Percentiles rank a stretch among this genome's conserved stretches.
phyloP scores from a whole-genome alignment of 495 filamentous ascomycete genomes.

The Staphylotrichum tortipilum region DNA sequence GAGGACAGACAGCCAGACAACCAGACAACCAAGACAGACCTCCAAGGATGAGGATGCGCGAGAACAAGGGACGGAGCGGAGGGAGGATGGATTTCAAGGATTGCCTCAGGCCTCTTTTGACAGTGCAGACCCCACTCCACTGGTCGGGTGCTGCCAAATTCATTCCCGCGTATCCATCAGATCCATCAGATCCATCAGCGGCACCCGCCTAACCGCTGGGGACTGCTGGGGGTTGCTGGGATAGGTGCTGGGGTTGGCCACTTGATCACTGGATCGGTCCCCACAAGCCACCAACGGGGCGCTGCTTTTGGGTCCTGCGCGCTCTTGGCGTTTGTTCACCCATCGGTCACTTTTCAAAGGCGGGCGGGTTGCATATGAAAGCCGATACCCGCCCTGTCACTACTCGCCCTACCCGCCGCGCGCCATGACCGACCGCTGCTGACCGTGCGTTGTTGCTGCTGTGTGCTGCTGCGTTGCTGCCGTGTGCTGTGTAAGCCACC shows the following conservation, averaged over 20 bases:
- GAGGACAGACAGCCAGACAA: too few relatives aligned
- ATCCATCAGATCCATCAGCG: background rate
- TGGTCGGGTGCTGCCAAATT: background rate
- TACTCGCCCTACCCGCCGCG: background rate
- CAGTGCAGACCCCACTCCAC: background rate
- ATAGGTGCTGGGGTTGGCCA: too few relatives aligned
- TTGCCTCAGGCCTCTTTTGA: too few relatives aligned
- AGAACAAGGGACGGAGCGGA: background rate
- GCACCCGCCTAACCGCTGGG: too few relatives aligned
- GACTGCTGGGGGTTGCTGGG: too few relatives aligned
- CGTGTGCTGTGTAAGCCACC: background rate
- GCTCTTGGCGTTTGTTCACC: constrained; percentile 1
- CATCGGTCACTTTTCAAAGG: background rate
- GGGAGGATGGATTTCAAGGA: too few relatives aligned
- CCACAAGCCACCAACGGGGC: background rate
- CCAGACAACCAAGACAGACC: too few relatives aligned
- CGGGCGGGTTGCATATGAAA: constrained; percentile 13
- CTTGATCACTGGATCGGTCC: background rate
- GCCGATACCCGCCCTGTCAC: background rate
- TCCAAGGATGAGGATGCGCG: too few relatives aligned
- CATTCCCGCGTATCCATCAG: background rate
- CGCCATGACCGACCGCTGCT: background rate
- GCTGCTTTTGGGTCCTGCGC: too few relatives aligned
- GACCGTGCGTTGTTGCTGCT: too few relatives aligned
- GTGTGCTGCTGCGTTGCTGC: too few relatives aligned